Evolutionary conservation across 192 early-diverging fungal genomes (phyloP), one percentile per base, ranked within the genome.

Genomic region (Coemansia sp.): DNA sequence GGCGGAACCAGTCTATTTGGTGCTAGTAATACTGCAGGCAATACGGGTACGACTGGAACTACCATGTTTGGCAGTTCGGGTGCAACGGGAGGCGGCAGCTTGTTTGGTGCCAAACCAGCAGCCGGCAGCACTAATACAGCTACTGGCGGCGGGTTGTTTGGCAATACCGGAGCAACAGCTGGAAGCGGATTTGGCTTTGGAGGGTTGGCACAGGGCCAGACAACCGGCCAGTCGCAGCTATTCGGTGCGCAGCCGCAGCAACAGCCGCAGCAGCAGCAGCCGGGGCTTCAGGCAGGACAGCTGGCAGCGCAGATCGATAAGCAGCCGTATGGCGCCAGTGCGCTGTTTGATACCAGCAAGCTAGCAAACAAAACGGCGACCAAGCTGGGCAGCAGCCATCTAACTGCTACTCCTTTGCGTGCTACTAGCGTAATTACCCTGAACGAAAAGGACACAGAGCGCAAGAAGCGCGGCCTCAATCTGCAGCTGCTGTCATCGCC

Each of bases 261-360:
- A 45, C 57, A 60, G 55, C 68, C 60, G 51, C 55, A 32, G 40
- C 26, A 11, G 4, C 56, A 58, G 48, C 18, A 12, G 50, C 12
- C 49, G 6, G 69, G 32, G 31, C 48, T 76, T 39, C 62, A 52
- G 47, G 30, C 51, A 0, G 53, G 42, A 12, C 53, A 42, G 34
- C 62, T 94, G 18, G 73, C 83, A 10, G 93, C 93, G 4, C 79
- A 82, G 17, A 86, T 97, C 49, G 91, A 93, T 51, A 76, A 80
- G 48, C 87, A 90, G 60, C 93, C 93, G 8, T 97, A 96, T 66
- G 95, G 95, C 21, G 73, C 76, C 40, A 92, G 85, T 46, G 86
- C 91, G 31, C 75, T 97, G 28, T 92, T 97, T 59, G 77, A 84
- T 60, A 69, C 67, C 21, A 45, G 55, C 5, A 60, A 56, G 43